Conservation (phyloP, 306 rosid species). For the Trifolium repens region DNA sequence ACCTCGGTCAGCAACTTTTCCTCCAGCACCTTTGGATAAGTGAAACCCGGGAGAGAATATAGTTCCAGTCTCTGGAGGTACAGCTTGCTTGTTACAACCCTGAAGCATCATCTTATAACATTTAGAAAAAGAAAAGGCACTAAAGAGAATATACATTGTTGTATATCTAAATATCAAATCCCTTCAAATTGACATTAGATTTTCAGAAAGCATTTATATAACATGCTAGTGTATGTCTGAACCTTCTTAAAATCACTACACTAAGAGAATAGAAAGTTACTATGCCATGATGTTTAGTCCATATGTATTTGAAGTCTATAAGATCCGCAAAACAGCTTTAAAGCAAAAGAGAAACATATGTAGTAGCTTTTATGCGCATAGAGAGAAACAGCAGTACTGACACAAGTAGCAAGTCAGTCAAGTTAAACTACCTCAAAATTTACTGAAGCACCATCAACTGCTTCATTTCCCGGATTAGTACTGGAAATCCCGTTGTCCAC, state of each 20-base stretch:
- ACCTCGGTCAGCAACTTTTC: conserved; percentile 73
- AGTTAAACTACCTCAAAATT: conserved; percentile 64
- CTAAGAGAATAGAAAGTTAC: conserved; percentile 15
- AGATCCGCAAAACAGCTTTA: conserved; percentile 26
- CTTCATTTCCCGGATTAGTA: conserved; percentile 65
- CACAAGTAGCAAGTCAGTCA: conserved; percentile 22
- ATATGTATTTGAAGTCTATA: conserved; percentile 6
- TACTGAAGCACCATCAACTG: conserved; percentile 52
- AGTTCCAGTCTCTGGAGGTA: conserved; percentile 60
- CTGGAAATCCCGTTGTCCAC: conserved; percentile 57
- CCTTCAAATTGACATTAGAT: conserved; percentile 29
- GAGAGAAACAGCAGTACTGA: conserved; percentile 13
- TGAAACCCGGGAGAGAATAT: conserved; percentile 95
- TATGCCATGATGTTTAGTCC: not conserved
- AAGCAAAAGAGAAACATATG: conserved; percentile 19
- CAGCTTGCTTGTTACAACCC: conserved; percentile 59
- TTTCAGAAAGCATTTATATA: conserved; percentile 28
- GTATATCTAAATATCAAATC: conserved; percentile 4
- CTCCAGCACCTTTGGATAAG: conserved; percentile 65
- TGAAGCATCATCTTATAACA: conserved; percentile 45
- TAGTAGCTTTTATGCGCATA: conserved; percentile 17
- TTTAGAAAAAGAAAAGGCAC: not conserved
- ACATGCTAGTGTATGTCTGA: conserved; percentile 11
- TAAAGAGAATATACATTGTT: not conserved
- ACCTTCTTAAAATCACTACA: conserved; percentile 25